Percentiles rank a stretch among this genome's conserved stretches.
Conservation (phyloP, 1,139 yeast genomes). For the Kodamaea ohmeri region DNA sequence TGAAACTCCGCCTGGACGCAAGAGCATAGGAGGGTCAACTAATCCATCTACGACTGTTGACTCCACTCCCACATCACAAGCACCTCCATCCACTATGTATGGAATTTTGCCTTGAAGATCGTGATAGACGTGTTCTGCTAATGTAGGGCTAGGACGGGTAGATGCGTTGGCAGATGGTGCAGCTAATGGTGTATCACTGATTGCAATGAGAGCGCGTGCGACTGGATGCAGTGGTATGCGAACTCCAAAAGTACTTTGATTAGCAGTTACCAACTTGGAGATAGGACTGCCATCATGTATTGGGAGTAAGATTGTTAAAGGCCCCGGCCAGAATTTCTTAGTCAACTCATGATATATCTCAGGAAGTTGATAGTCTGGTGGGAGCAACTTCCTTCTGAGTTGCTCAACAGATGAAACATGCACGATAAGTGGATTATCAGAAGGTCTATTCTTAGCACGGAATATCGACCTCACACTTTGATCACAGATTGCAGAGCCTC, state of each 20-base stretch:
- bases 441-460: slow-evolving; percentile 86
- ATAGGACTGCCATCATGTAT: slow-evolving; percentile 50
- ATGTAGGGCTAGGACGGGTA: slow-evolving; percentile 90
- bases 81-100: slow-evolving; percentile 83
- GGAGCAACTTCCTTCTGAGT: slow-evolving; percentile 54
- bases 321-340: slow-evolving; percentile 90
- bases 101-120: slow-evolving; percentile 85
- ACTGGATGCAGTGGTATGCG: slow-evolving; percentile 84
- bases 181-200: slow-evolving; percentile 88
- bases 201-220: slow-evolving; percentile 84
- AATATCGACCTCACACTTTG: slow-evolving; percentile 75
- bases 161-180: slow-evolving; percentile 98
- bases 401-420: slow-evolving; percentile 82
- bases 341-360: slow-evolving; percentile 60
- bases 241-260: slow-evolving; percentile 87
- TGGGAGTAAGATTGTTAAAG: slow-evolving; percentile 82
- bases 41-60: slow-evolving; percentile 93
- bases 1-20: slow-evolving; percentile 93
- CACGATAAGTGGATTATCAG: slow-evolving; percentile 90
- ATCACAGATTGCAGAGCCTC: slow-evolving; percentile 79
- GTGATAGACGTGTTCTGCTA: slow-evolving; percentile 77
- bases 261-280: slow-evolving; percentile 77
- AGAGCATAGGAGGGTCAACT: slow-evolving; percentile 75
- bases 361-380: slow-evolving; percentile 56
- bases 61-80: slow-evolving; percentile 88